Base-by-base conservation (phyloP, 106 monocot species). In the Platanthera zijinensis region DNA sequence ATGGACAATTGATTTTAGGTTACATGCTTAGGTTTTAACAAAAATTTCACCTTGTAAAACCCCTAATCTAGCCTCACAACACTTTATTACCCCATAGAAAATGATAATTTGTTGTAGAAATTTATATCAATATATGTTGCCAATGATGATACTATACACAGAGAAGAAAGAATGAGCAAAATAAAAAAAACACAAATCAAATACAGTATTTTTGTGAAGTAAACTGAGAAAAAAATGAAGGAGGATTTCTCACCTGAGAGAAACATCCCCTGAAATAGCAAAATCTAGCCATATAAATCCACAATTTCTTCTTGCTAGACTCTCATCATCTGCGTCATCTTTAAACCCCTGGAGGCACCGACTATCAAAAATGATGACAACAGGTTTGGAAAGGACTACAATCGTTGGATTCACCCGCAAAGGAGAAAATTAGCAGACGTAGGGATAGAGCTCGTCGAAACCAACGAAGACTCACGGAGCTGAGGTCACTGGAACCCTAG, bases 211-310 rank as follows among this genome's bases (percentile, higher is more conserved):
- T 59, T 4, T 19, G 18, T n/a, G 17, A 19, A 59, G 64, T 30
- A 30, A 30, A 66, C 22, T 8, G n/a, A 66, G 30, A 28, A 66
- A 66, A n/a, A 64, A 32, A 66, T 0, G 11, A 28, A 21, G 3
- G 10, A 3, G 1, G 10, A 66, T 66, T 18, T 28, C 30, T 32
- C 10, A 66, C 64, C 64, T 66, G 64, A 66, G 64, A 66, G 28
- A 25, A 28, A 22, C 64, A 66, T 9, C 28, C 30, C 30, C 64
- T 66, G n/a, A 66, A 66, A 32, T 22, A 66, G 64, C 64, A 66
- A 66, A 66, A 66, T 30, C 30, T 66, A 66, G 64, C 64, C 64
- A 66, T 66, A 30, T 32, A 15, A 66, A 66, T 66, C 30, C 64
- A 66, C 28, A 30, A 30, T 66, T 66, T 52, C 64, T 3, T 3